Evolutionary conservation across 139 green algal species (phyloP).

Genomic region (Marvania coccoides): DNA sequence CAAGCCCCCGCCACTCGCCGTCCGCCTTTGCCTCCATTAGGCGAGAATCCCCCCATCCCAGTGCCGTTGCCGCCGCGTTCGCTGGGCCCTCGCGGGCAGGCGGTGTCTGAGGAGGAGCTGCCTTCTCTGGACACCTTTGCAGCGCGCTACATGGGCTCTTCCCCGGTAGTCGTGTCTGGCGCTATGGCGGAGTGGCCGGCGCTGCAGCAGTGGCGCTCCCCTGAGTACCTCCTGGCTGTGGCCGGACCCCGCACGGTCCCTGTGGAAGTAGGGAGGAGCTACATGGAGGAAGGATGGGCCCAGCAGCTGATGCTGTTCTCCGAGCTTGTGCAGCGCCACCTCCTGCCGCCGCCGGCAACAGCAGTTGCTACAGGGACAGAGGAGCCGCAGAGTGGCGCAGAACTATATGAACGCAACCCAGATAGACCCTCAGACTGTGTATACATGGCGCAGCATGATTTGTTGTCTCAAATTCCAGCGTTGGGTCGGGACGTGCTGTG

Average conservation of each 20-base stretch:
- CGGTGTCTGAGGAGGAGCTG: slow-evolving; percentile 3
- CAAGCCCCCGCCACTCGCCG: too few species aligned
- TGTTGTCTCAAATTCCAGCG: slow-evolving; percentile 86
- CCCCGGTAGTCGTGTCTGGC: slow-evolving; percentile 19
- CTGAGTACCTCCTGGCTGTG: slow-evolving; percentile 53
- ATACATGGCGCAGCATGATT: slow-evolving; percentile 88
- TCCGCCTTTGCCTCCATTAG: too few species aligned
- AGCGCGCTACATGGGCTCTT: background rate
- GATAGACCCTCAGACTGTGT: slow-evolving; percentile 7
- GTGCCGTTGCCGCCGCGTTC: slow-evolving; percentile 43
- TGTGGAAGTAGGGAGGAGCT: slow-evolving; percentile 70
- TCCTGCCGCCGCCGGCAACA: slow-evolving; percentile 12
- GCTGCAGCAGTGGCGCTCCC: slow-evolving; percentile 54
- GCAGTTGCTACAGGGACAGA: background rate
- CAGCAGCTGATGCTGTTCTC: slow-evolving; percentile 76
- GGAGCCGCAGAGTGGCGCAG: background rate
- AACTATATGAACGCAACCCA: background rate
- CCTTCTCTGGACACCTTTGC: slow-evolving; percentile 26
- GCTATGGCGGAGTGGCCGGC: slow-evolving; percentile 76
- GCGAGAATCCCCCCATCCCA: too few species aligned
- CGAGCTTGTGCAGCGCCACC: slow-evolving; percentile 62
- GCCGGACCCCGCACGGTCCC: slow-evolving; percentile 78
- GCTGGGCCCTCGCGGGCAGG: slow-evolving; percentile 6
- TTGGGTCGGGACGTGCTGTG: slow-evolving; percentile 66
- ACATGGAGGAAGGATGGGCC: slow-evolving; percentile 73